Evolutionary conservation across 495 filamentous ascomycete species (phyloP), one percentile per base, ranked within the genome.

Genomic region (Astrocystis sublimbata): DNA sequence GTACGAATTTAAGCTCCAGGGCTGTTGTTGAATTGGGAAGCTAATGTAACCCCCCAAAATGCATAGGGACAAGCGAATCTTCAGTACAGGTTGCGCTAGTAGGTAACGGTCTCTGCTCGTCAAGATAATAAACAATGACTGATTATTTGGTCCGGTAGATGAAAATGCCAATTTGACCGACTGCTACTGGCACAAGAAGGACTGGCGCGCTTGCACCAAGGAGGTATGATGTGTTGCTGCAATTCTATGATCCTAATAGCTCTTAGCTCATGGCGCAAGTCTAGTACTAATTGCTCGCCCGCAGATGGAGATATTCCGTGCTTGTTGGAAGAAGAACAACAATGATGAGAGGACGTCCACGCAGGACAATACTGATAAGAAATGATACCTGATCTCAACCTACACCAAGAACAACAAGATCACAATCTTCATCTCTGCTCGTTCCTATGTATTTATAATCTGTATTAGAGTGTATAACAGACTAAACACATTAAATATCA

Each of bases 161-260:
- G 93, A 98, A 71, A 96, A 98, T 73, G 79, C 83, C 30, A 96
- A 86, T 68, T 80, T 98, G 88, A 97, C 91, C 51, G 89, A 97
- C 75, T 98, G 94, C 75, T 97, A 93, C 72, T 97, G 85, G 73
- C 90, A 92, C 19, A 97, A 93, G 82, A 97, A 92, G 74, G 94
- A 98, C 73, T 98, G 94, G 94, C 83, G 94, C 67, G 78, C 81
- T 59, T 98, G 94, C 75, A 91, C 89, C 71, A 79, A 88, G 58
- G 93, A 96, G 86, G 94, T 96, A 75, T 81, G 91, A 57, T 55
- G 65, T 46, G 19, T 49, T 38, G 45, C 15, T 60, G 21, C 12
- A 42, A 52, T n/a, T n/a, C n/a, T n/a, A n/a, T n/a, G n/a, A n/a
- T n/a, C n/a, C n/a, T n/a, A n/a, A n/a, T 49, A 33, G 40, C 1